A percentile compares a stretch with the other conserved stretches of the same genome.
These are phyloP conservation scores for Pyrus pyrifolia DNA, from an alignment of 306 rosid species.

Conservation along the genomic window DNA sequence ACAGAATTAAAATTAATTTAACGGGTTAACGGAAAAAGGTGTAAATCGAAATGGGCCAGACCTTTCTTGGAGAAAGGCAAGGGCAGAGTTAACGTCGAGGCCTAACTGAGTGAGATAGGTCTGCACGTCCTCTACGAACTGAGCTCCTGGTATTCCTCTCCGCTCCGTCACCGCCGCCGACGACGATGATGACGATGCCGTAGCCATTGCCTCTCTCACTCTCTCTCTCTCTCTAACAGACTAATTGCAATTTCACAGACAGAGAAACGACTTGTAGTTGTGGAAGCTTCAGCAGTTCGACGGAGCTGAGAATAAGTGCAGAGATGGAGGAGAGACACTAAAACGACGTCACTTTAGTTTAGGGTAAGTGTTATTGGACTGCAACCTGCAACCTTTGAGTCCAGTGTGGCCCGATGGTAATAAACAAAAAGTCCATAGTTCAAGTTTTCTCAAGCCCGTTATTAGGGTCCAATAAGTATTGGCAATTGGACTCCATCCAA, in stretches of 20 bases:
- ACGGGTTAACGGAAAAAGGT: neutral
- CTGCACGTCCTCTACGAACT: constrained; percentile 84
- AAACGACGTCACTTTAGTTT: neutral
- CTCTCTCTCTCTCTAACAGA: neutral
- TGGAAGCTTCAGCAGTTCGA: neutral
- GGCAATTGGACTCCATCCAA: neutral
- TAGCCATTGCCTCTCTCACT: constrained; percentile 29
- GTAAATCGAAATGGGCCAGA: constrained; percentile 1
- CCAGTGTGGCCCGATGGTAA: neutral
- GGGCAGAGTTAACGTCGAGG: constrained; percentile 65
- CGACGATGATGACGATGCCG: constrained; percentile 35
- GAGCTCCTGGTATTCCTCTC: constrained; percentile 95
- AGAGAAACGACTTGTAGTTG: neutral
- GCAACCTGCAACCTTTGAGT: neutral
- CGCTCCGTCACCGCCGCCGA: constrained; percentile 47
- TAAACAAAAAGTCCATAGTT: neutral
- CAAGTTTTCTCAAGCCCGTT: neutral
- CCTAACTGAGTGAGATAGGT: constrained; percentile 63
- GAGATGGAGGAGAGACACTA: neutral
- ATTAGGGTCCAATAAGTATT: neutral
- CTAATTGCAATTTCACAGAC: neutral
- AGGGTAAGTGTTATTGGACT: neutral
- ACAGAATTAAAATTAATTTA: neutral
- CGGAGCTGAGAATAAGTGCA: neutral
- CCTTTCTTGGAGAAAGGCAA: constrained; percentile 69